These are phyloP conservation scores for Basidiobolus meristosporus DNA, from an alignment of 371 early-diverging fungal species.

Conservation along the genomic window DNA sequence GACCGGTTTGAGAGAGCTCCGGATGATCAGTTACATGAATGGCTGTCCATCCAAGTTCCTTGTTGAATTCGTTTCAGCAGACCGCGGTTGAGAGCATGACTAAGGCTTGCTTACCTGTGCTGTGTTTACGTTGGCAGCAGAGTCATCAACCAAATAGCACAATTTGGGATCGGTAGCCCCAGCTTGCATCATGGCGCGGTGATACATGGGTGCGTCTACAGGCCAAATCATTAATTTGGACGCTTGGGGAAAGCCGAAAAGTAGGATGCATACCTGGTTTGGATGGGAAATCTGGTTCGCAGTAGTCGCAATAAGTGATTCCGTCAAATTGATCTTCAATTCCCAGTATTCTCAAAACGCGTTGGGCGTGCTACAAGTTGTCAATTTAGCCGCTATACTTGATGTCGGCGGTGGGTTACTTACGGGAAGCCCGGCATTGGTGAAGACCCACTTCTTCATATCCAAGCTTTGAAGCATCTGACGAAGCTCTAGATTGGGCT, in stretches of 20 bases:
- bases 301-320: conserved; percentile 59
- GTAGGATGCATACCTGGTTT: conserved; percentile 34
- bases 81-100: not conserved
- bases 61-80: not conserved
- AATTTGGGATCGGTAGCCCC: conserved; percentile 22
- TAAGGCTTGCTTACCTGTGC: conserved; percentile 18
- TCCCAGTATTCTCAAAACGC: conserved; percentile 39
- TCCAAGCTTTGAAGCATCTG: conserved; percentile 30
- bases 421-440: conserved; percentile 56
- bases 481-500: conserved; percentile 35
- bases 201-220: conserved; percentile 20
- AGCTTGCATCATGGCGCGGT: conserved; percentile 50
- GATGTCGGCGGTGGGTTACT: conserved; percentile 2
- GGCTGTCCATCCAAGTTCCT: conserved; percentile 49
- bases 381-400: not conserved
- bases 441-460: conserved; percentile 62
- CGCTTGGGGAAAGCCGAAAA: not conserved
- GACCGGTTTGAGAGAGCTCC: conserved; percentile 20
- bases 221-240: not conserved
- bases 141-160: conserved; percentile 66
- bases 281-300: conserved; percentile 43
- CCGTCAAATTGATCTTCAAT: conserved; percentile 62
- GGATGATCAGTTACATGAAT: conserved; percentile 35
- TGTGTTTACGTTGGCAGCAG: conserved; percentile 35
- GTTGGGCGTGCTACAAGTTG: conserved; percentile 32